A percentile compares a stretch with the other conserved stretches of the same genome.
Conservation (phyloP, 352 stramenopile species). For the Pythium aristosporum region DNA sequence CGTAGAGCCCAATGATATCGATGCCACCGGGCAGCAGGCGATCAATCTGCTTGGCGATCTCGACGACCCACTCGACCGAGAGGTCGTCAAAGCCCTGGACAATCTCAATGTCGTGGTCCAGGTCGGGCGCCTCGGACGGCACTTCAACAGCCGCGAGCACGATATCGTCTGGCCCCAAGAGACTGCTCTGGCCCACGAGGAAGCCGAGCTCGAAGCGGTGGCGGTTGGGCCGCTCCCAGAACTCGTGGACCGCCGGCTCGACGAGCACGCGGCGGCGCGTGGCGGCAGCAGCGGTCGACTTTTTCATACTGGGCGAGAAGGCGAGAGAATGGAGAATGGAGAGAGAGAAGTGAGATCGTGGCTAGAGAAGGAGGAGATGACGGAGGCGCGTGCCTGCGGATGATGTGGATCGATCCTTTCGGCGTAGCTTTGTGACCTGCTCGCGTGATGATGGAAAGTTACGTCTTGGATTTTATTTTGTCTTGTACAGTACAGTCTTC, state of each 20-base stretch:
- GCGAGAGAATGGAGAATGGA: neutral
- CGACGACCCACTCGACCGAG: constrained; percentile 62
- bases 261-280: constrained; percentile 18
- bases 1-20: constrained; percentile 53
- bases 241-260: constrained; percentile 13
- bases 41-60: constrained; percentile 68
- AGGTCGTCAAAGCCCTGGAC: constrained; percentile 45
- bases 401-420: constrained; percentile 9
- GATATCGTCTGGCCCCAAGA: constrained; percentile 33
- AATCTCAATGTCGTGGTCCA: constrained; percentile 34
- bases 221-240: constrained; percentile 29
- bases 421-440: constrained; percentile 19
- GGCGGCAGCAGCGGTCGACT: neutral
- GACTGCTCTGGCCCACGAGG: constrained; percentile 52
- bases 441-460: constrained; percentile 8
- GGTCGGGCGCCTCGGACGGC: constrained; percentile 38
- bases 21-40: constrained; percentile 62
- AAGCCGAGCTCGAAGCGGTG: constrained; percentile 57
- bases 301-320: constrained; percentile 12
- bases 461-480: constrained; percentile 12
- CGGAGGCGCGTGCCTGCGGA: constrained; percentile 10
- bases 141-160: constrained; percentile 51
- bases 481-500: neutral
- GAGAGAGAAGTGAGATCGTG: neutral
- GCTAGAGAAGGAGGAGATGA: constrained; percentile 8